Evolutionary conservation across 345 rosid genomes (phyloP), one percentile per base, ranked within the genome.

Genomic region (Pistacia integerrima): DNA sequence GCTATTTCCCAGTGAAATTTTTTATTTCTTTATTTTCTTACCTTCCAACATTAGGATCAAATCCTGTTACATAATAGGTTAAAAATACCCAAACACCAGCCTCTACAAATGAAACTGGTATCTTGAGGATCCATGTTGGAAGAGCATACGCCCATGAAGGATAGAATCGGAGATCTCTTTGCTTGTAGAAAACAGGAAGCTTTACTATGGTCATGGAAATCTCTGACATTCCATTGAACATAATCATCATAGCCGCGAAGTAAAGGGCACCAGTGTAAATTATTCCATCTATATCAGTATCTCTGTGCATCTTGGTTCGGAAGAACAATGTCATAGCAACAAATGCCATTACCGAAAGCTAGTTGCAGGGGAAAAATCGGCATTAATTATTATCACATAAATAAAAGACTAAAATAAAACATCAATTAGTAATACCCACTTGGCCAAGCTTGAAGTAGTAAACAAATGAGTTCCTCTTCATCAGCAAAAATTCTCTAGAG

Each of bases 171-270:
- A 88, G 81, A 66, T 90, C 94, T 72, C 97, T 85, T 83, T 92
- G 97, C 80, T 92, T 94, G 90, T 88, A 94, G 63, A 94, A 91
- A 64, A 92, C 93, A 33, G 97, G 97, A 83, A 94, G 98, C 81
- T 87, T 94, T 30, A 82, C 86, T 49, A 94, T 83, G 67, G 94
- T 89, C 90, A 94, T 88, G 35, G 97, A 85, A 44, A 94, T 62
- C 84, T 94, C 97, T 0, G 95, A 46, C 89, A 85, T 80, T 48
- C 98, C 93, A 68, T 85, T 89, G 69, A 91, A 91, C 95, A 87
- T 82, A 73, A 86, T 52, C 74, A 69, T 69, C 11, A 77, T 74
- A n/a, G 88, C 73, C 33, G 85, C 5, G 74, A 88, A 91, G 88
- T 91, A 93, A 81, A 90, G 79, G 70, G 95, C 93, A 11, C 98